Conservation (phyloP, 768 basidiomycete genomes). For the Dacryopinax primogenitus region DNA sequence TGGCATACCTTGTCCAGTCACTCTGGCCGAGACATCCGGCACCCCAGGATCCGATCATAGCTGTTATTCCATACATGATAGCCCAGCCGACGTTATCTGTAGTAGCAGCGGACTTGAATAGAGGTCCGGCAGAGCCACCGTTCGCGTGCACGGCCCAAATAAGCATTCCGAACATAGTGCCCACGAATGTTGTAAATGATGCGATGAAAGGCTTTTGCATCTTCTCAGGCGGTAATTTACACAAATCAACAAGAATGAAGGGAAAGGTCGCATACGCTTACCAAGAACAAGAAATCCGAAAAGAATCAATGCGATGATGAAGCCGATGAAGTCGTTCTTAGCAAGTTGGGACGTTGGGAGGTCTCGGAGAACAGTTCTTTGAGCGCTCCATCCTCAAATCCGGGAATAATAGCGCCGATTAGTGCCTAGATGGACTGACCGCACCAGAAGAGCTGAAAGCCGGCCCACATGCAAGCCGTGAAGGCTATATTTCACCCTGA, state of each 20-base stretch:
- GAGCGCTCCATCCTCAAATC: not conserved
- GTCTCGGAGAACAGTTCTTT: not conserved
- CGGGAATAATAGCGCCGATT: not conserved
- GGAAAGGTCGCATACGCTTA: not conserved
- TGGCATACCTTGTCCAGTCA: constrained; percentile 11
- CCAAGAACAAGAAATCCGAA: not conserved
- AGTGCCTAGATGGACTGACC: constrained; percentile 4
- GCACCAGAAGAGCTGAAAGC: constrained; percentile 9
- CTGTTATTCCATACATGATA: constrained; percentile 9
- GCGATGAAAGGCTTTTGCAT: constrained; percentile 9
- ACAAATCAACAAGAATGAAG: not conserved
- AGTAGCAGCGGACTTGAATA: not conserved
- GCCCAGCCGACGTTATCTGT: not conserved
- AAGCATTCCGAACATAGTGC: constrained; percentile 6
- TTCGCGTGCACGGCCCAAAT: constrained; percentile 2
- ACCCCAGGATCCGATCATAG: not conserved
- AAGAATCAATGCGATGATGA: not conserved
- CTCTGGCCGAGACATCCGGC: constrained; percentile 10
- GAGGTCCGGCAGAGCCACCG: not conserved
- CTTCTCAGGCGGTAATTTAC: not conserved
- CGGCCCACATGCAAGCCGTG: constrained; percentile 9
- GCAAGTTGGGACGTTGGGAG: constrained; percentile 1
- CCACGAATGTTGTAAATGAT: not conserved
- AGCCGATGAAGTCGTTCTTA: constrained; percentile 10
- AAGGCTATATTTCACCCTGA: not conserved